These are phyloP conservation scores for Thymus quinquecostatus DNA, from an alignment of 257 asterid genomes.

Conservation along the genomic window DNA sequence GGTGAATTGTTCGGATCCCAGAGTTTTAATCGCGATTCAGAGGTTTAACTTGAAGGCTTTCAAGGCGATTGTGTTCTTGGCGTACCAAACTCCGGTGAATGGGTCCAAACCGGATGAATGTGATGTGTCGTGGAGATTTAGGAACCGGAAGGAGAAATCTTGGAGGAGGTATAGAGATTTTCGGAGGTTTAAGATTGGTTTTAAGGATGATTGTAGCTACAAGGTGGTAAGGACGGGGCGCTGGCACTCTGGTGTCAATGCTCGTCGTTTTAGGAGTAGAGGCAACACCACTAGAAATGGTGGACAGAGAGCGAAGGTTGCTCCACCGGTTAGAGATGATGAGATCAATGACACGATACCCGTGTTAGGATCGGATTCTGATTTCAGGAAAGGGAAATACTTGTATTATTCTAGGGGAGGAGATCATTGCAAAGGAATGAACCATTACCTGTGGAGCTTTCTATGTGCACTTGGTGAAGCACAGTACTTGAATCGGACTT, in stretches of 20 bases:
- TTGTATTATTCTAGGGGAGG: constrained; percentile 95
- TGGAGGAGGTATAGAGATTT: constrained; percentile 98
- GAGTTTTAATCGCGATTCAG: constrained; percentile 64
- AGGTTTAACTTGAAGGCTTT: constrained; percentile 77
- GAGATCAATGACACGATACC: constrained; percentile 94
- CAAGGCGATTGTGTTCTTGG: constrained; percentile 69
- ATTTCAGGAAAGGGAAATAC: constrained; percentile 78
- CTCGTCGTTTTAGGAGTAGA: constrained; percentile 69
- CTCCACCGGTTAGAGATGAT: constrained; percentile 59
- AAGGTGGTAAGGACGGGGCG: constrained; percentile 71
- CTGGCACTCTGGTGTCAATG: constrained; percentile 94
- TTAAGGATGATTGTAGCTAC: constrained; percentile 68
- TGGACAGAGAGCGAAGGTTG: constrained; percentile 39
- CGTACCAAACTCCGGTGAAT: constrained; percentile 75
- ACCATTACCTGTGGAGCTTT: constrained; percentile 91
- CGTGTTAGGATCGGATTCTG: constrained; percentile 63
- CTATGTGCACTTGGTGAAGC: constrained; percentile 97
- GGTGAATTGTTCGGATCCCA: constrained; percentile 85
- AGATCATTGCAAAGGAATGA: constrained; percentile 95
- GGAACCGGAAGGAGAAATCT: constrained; percentile 86
- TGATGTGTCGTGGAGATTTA: constrained; percentile 96
- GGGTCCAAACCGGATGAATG: constrained; percentile 81
- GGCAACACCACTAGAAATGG: constrained; percentile 42
- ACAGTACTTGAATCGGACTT: constrained; percentile 80
- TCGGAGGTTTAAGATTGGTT: constrained; percentile 80